Evolutionary conservation across 1,284 basidiomycete species (phyloP).

Genomic region (Marasmius oreades): DNA sequence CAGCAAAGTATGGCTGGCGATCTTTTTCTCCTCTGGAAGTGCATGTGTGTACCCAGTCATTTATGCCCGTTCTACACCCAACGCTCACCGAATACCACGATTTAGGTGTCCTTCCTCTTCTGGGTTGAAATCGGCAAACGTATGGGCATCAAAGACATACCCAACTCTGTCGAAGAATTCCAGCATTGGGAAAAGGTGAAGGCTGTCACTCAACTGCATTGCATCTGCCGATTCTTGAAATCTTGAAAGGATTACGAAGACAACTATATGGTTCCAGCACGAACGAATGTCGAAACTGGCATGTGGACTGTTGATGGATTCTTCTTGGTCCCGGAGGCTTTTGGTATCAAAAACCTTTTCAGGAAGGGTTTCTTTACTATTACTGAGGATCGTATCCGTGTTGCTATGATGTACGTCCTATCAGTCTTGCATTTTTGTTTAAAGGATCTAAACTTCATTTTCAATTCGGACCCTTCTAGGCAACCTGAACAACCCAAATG

Average conservation of each 20-base stretch:
- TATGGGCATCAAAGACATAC: conserved; percentile 39
- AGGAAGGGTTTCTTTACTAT: conserved; percentile 28
- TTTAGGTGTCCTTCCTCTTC: no score
- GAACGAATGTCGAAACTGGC: conserved; percentile 35
- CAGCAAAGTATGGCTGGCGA: no score
- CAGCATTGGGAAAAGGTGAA: conserved; percentile 32
- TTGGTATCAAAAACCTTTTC: conserved; percentile 33
- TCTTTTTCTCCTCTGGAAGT: no score
- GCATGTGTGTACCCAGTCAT: no score
- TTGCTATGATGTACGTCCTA: conserved; percentile 40
- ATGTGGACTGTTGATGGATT: conserved; percentile 35
- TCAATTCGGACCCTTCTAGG: conserved; percentile 21
- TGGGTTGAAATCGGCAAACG: conserved; percentile 24
- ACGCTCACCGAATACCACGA: no score
- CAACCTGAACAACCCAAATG: conserved; percentile 30
- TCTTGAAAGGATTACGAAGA: conserved; percentile 35
- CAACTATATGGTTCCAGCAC: conserved; percentile 34
- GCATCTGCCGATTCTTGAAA: neutral
- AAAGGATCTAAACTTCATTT: no score
- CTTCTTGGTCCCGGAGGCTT: conserved; percentile 30
- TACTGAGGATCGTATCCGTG: conserved; percentile 35
- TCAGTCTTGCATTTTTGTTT: neutral
- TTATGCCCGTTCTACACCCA: no score
- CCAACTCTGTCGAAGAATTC: conserved; percentile 33
- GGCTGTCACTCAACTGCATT: no score